Evolutionary conservation across 1,139 yeast genomes (phyloP).

Genomic region (Nakaseomyces uthaithaninus): DNA sequence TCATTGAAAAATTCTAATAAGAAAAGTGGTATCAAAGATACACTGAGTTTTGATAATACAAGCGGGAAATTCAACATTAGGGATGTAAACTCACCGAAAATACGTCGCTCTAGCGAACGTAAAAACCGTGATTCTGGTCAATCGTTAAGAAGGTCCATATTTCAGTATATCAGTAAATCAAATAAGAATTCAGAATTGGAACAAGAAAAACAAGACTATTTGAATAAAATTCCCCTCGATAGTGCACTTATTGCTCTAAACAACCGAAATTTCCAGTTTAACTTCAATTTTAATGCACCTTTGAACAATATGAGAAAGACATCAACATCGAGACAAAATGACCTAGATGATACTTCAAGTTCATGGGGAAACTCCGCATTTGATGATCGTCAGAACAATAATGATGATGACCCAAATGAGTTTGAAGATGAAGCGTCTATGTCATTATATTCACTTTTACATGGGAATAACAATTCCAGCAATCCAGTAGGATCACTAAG

Average conservation of each 20-base stretch:
- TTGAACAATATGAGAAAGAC: background rate
- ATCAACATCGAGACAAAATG: background rate
- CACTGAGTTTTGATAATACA: background rate
- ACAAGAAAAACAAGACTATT: slow-evolving; percentile 11
- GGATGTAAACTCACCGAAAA: background rate
- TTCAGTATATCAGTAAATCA: slow-evolving; percentile 17
- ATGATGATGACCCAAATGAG: background rate
- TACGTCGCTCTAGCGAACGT: background rate
- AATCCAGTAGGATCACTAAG: slow-evolving; percentile 32
- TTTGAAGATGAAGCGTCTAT: slow-evolving; percentile 38
- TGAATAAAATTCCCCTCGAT: slow-evolving; percentile 6
- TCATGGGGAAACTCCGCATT: background rate
- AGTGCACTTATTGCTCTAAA: slow-evolving; percentile 15
- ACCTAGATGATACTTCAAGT: background rate
- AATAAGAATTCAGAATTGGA: slow-evolving; percentile 8
- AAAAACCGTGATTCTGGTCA: slow-evolving; percentile 9
- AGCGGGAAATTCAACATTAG: slow-evolving; percentile 3
- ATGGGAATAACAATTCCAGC: slow-evolving; percentile 28
- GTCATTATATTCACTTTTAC: slow-evolving; percentile 37
- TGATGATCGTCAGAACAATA: slow-evolving; percentile 13
- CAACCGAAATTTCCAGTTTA: slow-evolving; percentile 28
- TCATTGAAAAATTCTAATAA: slow-evolving; percentile 34
- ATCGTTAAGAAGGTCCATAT: slow-evolving; percentile 21
- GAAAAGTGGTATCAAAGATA: background rate
- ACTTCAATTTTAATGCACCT: slow-evolving; percentile 24